These are phyloP conservation scores for Myrica gale DNA, from an alignment of 306 rosid genomes.

Conservation along the genomic window DNA sequence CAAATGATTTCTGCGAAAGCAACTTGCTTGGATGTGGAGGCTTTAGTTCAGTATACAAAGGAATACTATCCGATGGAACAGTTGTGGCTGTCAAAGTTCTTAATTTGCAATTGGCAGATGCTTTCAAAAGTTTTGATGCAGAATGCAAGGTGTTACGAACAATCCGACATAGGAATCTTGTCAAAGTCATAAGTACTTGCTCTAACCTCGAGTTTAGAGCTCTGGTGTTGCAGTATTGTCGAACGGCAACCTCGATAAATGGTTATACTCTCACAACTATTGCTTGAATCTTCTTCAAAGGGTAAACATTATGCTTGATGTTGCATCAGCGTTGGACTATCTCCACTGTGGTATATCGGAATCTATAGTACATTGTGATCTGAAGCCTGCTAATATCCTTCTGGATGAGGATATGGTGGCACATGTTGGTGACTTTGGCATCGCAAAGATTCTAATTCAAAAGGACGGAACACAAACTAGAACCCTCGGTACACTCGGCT, in stretches of 20 bases:
- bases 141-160: not conserved
- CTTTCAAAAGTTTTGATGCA: not conserved
- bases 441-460: not conserved
- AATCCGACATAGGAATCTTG: not conserved
- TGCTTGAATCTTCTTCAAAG: not conserved
- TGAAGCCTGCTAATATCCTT: not conserved
- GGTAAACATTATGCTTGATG: not conserved
- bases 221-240: not conserved
- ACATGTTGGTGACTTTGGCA: not conserved
- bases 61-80: not conserved
- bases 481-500: not conserved
- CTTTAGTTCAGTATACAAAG: not conserved
- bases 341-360: not conserved
- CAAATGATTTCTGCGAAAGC: not conserved
- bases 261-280: not conserved
- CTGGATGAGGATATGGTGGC: not conserved
- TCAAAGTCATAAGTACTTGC: not conserved
- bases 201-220: not conserved
- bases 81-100: not conserved
- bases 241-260: not conserved
- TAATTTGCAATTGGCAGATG: not conserved
- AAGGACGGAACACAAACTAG: not conserved
- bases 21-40: not conserved
- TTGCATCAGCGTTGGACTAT: not conserved
- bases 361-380: not conserved